A percentile compares a stretch with the other conserved stretches of the same genome.
phyloP scores from a whole-genome alignment of 2,329 filamentous ascomycete genomes.

The Fusarium scirpi region DNA sequence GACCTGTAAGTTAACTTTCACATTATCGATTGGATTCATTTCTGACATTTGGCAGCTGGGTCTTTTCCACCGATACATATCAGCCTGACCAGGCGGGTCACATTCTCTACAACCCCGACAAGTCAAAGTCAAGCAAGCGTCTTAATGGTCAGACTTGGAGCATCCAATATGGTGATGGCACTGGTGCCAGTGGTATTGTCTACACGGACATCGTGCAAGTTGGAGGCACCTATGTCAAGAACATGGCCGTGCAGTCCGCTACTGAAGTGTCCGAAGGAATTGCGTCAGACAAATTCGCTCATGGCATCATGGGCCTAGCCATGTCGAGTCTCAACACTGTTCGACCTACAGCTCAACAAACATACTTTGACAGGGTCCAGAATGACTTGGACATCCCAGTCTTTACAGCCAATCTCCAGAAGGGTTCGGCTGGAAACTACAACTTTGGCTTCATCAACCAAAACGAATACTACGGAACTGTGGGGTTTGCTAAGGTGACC shows the following conservation, averaged over 20 bases:
- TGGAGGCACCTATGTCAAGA: constrained; percentile 67
- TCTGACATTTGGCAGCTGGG: constrained; percentile 66
- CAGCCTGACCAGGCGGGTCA: constrained; percentile 63
- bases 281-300: constrained; percentile 50
- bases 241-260: constrained; percentile 75
- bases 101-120: constrained; percentile 65
- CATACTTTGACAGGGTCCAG: constrained; percentile 54
- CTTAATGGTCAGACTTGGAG: constrained; percentile 62
- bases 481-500: constrained; percentile 67
- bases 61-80: constrained; percentile 71
- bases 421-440: constrained; percentile 52
- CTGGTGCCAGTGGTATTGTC: constrained; percentile 71
- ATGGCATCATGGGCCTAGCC: constrained; percentile 54
- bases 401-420: constrained; percentile 54
- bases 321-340: constrained; percentile 52
- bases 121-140: constrained; percentile 57
- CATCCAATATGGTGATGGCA: constrained; percentile 75
- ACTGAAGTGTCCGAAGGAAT: constrained; percentile 64
- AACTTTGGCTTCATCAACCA: constrained; percentile 65
- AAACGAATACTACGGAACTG: constrained; percentile 66
- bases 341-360: constrained; percentile 48
- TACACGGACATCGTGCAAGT: constrained; percentile 74
- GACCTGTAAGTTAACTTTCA: constrained; percentile 54
- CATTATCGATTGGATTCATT: rapidly evolving
- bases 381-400: constrained; percentile 47